Conservation (phyloP, 179 eudicot genomes). For the Spinacia oleracea region DNA sequence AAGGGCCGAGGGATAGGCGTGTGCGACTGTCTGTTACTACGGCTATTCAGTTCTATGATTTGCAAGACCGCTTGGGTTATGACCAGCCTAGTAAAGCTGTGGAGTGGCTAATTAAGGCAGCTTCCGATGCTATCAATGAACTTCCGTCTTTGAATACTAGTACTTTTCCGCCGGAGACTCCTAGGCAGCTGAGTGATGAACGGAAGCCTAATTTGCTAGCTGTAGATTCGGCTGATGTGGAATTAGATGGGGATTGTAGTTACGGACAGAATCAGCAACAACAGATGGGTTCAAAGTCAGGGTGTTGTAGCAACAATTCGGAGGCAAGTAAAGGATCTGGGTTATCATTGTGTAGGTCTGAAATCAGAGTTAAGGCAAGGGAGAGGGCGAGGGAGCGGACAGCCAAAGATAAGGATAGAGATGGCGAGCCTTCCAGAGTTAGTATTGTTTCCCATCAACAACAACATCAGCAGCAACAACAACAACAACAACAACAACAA, state of each 20-base stretch:
- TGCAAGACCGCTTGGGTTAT: slow-evolving; percentile 81
- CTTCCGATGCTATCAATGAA: slow-evolving; percentile 70
- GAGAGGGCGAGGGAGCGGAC: slow-evolving; percentile 75
- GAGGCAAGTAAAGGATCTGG: slow-evolving; percentile 87
- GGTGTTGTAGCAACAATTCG: slow-evolving; percentile 69
- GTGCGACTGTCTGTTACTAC: slow-evolving; percentile 82
- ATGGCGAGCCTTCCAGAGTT: slow-evolving; percentile 29
- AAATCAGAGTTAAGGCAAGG: slow-evolving; percentile 65
- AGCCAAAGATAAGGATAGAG: slow-evolving; percentile 68
- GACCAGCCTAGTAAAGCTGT: slow-evolving; percentile 98
- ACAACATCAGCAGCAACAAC: background rate
- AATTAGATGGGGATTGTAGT: slow-evolving; percentile 21
- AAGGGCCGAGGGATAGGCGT: slow-evolving; percentile 80
- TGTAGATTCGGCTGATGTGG: slow-evolving; percentile 30
- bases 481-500: background rate
- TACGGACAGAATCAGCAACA: slow-evolving; percentile 21
- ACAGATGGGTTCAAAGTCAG: background rate
- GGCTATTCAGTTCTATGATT: slow-evolving; percentile 89
- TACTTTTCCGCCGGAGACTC: slow-evolving; percentile 49
- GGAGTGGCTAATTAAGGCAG: slow-evolving; percentile 89
- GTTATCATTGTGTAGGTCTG: slow-evolving; percentile 60
- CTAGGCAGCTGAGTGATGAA: slow-evolving; percentile 50
- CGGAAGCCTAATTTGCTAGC: slow-evolving; percentile 22
- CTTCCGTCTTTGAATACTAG: slow-evolving; percentile 57
- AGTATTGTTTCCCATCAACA: slow-evolving; percentile 7